Evolutionary conservation across 2,329 filamentous ascomycete genomes (phyloP), one percentile per base, ranked within the genome.

Genomic region (Paracamarosporium sp.): DNA sequence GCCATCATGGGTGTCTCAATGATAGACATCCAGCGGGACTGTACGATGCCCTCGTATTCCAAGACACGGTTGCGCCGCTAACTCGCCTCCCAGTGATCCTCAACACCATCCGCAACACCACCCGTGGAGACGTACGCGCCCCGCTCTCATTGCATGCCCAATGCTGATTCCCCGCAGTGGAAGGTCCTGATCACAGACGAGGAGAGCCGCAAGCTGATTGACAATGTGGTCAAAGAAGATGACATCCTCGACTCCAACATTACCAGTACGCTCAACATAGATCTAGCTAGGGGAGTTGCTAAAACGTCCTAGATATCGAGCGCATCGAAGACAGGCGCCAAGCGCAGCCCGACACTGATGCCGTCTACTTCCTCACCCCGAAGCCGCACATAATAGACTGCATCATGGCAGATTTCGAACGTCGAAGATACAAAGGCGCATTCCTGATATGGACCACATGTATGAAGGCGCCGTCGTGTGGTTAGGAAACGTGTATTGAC

Each of bases 211-310:
- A 93, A 90, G 77, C 86, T 99, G 68, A 85, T 99, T 69, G 90
- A 96, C 79, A 96, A 94, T 82, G 90, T 92, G 45, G 87, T 94
- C 75, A 94, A 92, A 71, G 91, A 97, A 82, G 94, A 99, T 86
- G 92, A 97, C 72, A 96, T 99, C 66, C 89, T 99, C 79, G 96
- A 96, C 76, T 88, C 93, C 79, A 97, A 97, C 76, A 91, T 99
- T 78, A 94, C 93, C 66, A 97, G 93, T 97, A 85, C 75, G 89
- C 41, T 43, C 13, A 43, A 27, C 43, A 9, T 47, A 43, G 30
- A 27, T 27, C 35, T 6, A 30, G 28, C 43, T 33, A 28, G 30
- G 40, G 30, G 20, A 5, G 27, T 15, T 55, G 59, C 73, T 78
- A 68, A 79, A 70, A 8, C n/a, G 61, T 45, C n/a, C 60, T 77